These are phyloP conservation scores for Tympanopsis confertula DNA, from an alignment of 2,329 filamentous ascomycete genomes.

Conservation along the genomic window DNA sequence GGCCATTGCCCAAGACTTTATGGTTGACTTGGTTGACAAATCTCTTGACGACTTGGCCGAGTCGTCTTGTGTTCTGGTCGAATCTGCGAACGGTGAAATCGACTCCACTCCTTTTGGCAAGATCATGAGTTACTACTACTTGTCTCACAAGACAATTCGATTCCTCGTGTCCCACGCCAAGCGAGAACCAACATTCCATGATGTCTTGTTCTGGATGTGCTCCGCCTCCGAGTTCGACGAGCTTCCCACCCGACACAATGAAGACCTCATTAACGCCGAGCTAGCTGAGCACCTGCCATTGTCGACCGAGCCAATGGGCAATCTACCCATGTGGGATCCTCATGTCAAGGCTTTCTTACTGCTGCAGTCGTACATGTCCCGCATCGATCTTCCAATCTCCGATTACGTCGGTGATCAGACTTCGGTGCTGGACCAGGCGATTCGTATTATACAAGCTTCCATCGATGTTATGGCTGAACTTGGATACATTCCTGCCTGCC, in stretches of 20 bases:
- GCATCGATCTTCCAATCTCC: slow-evolving; percentile 82
- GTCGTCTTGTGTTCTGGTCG: slow-evolving; percentile 73
- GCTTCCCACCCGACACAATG: slow-evolving; percentile 92
- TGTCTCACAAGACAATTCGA: slow-evolving; percentile 87
- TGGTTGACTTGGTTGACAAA: slow-evolving; percentile 82
- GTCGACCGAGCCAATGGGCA: slow-evolving; percentile 39
- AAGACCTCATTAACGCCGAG: slow-evolving; percentile 91
- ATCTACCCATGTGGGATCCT: slow-evolving; percentile 92
- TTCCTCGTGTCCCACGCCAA: slow-evolving; percentile 70
- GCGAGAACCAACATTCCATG: slow-evolving; percentile 62
- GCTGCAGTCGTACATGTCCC: slow-evolving; percentile 87
- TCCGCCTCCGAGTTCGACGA: slow-evolving; percentile 93
- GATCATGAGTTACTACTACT: slow-evolving; percentile 99
- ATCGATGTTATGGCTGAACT: slow-evolving; percentile 89
- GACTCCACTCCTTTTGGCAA: slow-evolving; percentile 85
- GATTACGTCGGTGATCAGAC: slow-evolving; percentile 95
- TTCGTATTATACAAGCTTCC: slow-evolving; percentile 90
- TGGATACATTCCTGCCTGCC: slow-evolving; percentile 66
- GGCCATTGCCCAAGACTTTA: slow-evolving; percentile 80
- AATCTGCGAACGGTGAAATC: slow-evolving; percentile 70
- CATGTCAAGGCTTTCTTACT: slow-evolving; percentile 94
- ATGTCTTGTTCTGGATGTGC: slow-evolving; percentile 85
- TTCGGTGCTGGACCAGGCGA: slow-evolving; percentile 83
- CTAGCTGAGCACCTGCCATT: slow-evolving; percentile 70
- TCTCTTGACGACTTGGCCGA: slow-evolving; percentile 72